Conservation (phyloP, 2,329 filamentous ascomycete species). For the Metarhizium brunneum region DNA sequence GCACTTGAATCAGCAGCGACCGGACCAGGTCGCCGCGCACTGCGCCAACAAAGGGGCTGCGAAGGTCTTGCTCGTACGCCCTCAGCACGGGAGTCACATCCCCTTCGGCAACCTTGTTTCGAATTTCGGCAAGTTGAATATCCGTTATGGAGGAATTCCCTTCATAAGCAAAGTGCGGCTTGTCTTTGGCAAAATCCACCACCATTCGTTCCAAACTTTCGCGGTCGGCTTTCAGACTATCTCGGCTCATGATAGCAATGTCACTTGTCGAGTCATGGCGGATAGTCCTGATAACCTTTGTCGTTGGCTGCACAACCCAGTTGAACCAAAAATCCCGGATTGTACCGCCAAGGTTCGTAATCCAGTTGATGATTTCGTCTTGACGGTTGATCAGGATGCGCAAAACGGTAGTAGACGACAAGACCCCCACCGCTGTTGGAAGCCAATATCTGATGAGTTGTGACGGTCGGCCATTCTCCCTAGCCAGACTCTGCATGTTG, state of each 20-base stretch:
- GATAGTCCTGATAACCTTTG: slow-evolving; percentile 82
- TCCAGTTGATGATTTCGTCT: slow-evolving; percentile 71
- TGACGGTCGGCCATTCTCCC: slow-evolving; percentile 66
- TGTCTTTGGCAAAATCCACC: slow-evolving; percentile 85
- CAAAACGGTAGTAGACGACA: slow-evolving; percentile 83
- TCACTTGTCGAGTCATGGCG: slow-evolving; percentile 87
- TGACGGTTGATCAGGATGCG: slow-evolving; percentile 65
- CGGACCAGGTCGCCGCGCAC: slow-evolving; percentile 80
- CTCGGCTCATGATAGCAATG: slow-evolving; percentile 92
- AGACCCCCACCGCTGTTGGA: slow-evolving; percentile 57
- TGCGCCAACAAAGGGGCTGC: slow-evolving; percentile 72
- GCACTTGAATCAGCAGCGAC: slow-evolving; percentile 88
- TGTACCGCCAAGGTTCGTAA: slow-evolving; percentile 69
- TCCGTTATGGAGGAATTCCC: slow-evolving; percentile 46
- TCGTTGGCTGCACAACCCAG: slow-evolving; percentile 82
- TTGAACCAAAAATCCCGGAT: slow-evolving; percentile 88
- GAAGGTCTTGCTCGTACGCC: slow-evolving; percentile 84
- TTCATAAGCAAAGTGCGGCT: slow-evolving; percentile 52
- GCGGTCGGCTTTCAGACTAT: slow-evolving; percentile 81
- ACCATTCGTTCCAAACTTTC: slow-evolving; percentile 96
- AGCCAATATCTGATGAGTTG: slow-evolving; percentile 80
- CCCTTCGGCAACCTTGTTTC: slow-evolving; percentile 75
- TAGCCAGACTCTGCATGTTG: slow-evolving; percentile 45
- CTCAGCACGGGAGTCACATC: slow-evolving; percentile 86
- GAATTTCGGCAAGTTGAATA: slow-evolving; percentile 62